Percentiles rank a stretch among this genome's conserved stretches.
These are phyloP conservation scores for Daldinia sp. DNA, from an alignment of 2,329 filamentous ascomycete genomes.

Conservation along the genomic window DNA sequence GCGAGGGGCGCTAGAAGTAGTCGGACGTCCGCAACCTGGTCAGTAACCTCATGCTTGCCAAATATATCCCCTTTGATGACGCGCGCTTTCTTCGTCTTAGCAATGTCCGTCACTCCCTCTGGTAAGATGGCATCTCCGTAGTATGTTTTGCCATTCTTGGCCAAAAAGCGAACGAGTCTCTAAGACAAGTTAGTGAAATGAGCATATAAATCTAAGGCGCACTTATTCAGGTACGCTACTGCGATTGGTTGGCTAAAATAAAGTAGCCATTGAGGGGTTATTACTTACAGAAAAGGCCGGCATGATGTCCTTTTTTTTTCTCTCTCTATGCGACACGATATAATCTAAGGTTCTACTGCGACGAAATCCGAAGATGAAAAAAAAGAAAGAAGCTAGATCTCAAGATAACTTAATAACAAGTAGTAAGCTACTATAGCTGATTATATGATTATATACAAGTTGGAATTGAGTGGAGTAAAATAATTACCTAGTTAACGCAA, in stretches of 20 bases:
- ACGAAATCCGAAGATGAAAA: background rate
- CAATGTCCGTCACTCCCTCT: slow-evolving; percentile 68
- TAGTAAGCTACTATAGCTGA: background rate
- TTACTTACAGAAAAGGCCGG: slow-evolving; percentile 38
- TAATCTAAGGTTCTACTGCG: slow-evolving; percentile 5
- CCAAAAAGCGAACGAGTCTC: slow-evolving; percentile 80
- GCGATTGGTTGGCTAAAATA: background rate
- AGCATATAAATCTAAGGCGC: background rate
- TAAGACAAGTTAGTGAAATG: slow-evolving; percentile 50
- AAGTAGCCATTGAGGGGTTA: slow-evolving; percentile 20
- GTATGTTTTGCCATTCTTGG: slow-evolving; percentile 75
- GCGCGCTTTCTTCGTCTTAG: slow-evolving; percentile 69
- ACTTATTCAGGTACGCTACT: background rate
- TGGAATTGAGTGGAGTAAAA: background rate
- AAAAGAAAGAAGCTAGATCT: background rate
- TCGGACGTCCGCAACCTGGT: slow-evolving; percentile 67
- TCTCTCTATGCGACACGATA: background rate
- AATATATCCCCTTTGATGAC: slow-evolving; percentile 76
- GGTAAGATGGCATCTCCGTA: slow-evolving; percentile 82
- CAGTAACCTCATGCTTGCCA: slow-evolving; percentile 72
- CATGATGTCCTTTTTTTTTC: slow-evolving; percentile 11
- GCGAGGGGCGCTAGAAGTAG: slow-evolving; percentile 73
- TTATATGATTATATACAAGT: slow-evolving; percentile 30
- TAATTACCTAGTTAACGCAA: background rate
- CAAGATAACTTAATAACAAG: slow-evolving; percentile 18